Percentiles rank a stretch among this genome's conserved stretches.
These are phyloP conservation scores for Harringtonia aguacate DNA, from an alignment of 2,329 filamentous ascomycete genomes.

Conservation along the genomic window DNA sequence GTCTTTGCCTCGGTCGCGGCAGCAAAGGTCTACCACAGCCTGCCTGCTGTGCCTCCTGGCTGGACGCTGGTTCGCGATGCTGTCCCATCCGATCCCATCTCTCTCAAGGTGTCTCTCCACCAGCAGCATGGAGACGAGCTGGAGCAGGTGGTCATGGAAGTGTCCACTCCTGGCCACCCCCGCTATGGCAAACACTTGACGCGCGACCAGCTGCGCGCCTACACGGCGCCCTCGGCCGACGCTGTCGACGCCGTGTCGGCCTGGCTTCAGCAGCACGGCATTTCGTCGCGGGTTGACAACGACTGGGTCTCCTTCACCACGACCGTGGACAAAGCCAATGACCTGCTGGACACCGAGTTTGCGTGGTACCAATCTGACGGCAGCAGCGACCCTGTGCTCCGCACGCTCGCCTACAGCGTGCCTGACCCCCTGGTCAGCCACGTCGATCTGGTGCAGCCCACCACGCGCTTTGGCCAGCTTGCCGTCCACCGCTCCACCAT, in stretches of 20 bases:
- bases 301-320: constrained; percentile 53
- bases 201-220: constrained; percentile 43
- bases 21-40: constrained; percentile 24
- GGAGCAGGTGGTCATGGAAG: constrained; percentile 46
- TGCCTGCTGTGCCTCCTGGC: constrained; percentile 24
- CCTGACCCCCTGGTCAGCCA: constrained; percentile 41
- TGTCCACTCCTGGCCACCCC: constrained; percentile 48
- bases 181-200: constrained; percentile 53
- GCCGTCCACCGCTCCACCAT: constrained; percentile 28
- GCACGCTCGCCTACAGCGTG: constrained; percentile 48
- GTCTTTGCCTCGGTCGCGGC: constrained; percentile 15
- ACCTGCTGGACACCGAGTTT: constrained; percentile 47
- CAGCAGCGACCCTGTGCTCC: constrained; percentile 32
- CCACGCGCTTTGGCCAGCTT: constrained; percentile 48
- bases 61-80: constrained; percentile 26
- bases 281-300: constrained; percentile 35
- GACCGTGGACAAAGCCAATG: constrained; percentile 39
- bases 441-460: constrained; percentile 55
- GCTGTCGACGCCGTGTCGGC: constrained; percentile 35
- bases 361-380: constrained; percentile 39
- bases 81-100: constrained; percentile 26
- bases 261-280: constrained; percentile 44
- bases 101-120: constrained; percentile 35
- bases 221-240: constrained; percentile 38
- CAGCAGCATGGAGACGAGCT: constrained; percentile 39